phyloP scores from a whole-genome alignment of 208 protist genomes.

The Vickermania spadyakhi region DNA sequence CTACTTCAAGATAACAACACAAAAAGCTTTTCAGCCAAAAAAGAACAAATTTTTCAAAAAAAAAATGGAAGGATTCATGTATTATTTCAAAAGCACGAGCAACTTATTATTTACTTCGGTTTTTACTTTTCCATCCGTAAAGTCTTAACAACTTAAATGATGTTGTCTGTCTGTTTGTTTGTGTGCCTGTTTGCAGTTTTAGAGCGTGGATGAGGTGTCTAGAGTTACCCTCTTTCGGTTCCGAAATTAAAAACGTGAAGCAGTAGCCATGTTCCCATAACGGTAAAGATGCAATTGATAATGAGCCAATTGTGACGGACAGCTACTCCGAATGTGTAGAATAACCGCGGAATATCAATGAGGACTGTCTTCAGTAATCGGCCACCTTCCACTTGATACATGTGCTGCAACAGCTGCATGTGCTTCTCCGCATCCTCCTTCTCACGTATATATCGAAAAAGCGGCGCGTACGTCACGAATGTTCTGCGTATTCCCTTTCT shows the following conservation, averaged over 20 bases:
- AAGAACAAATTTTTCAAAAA: too few relatives aligned
- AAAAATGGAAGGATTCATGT: too few relatives aligned
- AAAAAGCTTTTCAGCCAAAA: too few relatives aligned
- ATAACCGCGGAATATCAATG: conserved; percentile 80
- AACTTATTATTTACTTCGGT: background rate
- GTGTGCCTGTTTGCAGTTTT: background rate
- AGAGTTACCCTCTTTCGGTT: too few relatives aligned
- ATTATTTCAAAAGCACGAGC: too few relatives aligned
- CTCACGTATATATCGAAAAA: conserved; percentile 76
- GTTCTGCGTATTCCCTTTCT: conserved; percentile 65
- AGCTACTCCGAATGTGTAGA: conserved; percentile 83
- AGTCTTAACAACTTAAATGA: conserved; percentile 2
- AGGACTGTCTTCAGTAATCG: conserved; percentile 66
- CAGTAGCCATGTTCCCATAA: conserved; percentile 18
- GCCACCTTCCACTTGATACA: conserved; percentile 75
- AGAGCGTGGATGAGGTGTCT: too few relatives aligned
- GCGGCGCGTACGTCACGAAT: conserved; percentile 85
- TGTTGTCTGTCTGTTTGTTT: background rate
- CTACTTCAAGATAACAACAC: too few relatives aligned
- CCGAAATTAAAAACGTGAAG: background rate
- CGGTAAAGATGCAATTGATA: conserved; percentile 63
- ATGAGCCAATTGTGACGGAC: conserved; percentile 81
- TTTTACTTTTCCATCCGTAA: background rate
- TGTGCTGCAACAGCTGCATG: conserved; percentile 49
- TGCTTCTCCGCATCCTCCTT: conserved; percentile 57